Conservation (phyloP, 1,139 yeast genomes). For the Trichomonascaceae sp. region DNA sequence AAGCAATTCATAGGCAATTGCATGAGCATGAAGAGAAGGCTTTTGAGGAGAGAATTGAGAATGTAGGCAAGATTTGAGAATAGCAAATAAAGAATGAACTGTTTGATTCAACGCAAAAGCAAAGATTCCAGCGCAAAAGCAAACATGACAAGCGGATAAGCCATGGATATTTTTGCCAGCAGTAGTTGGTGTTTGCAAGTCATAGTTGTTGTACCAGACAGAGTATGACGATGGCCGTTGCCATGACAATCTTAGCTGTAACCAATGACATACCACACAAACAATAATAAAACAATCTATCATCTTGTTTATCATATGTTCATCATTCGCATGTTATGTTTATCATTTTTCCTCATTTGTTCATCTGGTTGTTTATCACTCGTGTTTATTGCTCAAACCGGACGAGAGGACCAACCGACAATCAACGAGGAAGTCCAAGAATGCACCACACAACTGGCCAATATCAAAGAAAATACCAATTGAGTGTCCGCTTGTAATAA, state of each 20-base stretch:
- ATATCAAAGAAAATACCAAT: not conserved
- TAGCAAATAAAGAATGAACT: not conserved
- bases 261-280: too few relatives aligned
- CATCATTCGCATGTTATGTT: not conserved
- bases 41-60: not conserved
- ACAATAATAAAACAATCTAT: not conserved
- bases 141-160: not conserved
- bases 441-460: not conserved
- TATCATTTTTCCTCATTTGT: not conserved
- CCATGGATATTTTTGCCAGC: too few relatives aligned
- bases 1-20: conserved; percentile 2
- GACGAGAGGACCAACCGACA: not conserved
- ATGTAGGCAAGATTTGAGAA: not conserved
- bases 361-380: not conserved
- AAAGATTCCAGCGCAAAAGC: not conserved
- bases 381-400: not conserved
- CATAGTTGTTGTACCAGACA: not conserved
- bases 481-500: not conserved
- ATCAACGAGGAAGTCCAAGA: not conserved
- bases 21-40: conserved; percentile 2
- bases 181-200: not conserved
- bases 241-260: not conserved
- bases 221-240: not conserved
- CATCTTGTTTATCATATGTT: not conserved
- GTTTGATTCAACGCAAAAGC: too few relatives aligned